Evolutionary conservation across 192 early-diverging fungal genomes (phyloP), one percentile per base, ranked within the genome.

Genomic region (Linderina pennispora): DNA sequence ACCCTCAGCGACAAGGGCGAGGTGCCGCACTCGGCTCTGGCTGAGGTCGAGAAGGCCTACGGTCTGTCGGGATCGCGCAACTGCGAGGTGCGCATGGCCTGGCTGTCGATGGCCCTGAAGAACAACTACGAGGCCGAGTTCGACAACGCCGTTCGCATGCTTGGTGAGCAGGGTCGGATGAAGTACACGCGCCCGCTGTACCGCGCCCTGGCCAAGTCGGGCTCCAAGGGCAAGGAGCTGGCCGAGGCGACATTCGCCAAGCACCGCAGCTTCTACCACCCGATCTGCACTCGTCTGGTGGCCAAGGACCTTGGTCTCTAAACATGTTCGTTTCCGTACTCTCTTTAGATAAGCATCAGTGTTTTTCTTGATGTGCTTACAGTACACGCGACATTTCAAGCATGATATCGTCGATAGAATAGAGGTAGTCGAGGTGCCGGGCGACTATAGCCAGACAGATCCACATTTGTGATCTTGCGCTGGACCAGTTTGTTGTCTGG

Each of bases 121-220:
- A 68, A 82, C 20, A 61, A 66, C 17, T 85, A 89, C 61, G 81
- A 84, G 48, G 68, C 75, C 23, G 77, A 91, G 26, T 91, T 86
- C 46, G 77, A 80, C 9, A 49, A 76, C 14, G 88, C 90, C 5
- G 82, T 77, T 13, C 58, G 45, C n/a, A 90, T 95, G 55, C 49
- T 92, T 0, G 74, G 73, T 13, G 69, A 78, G 34, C 84, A 89
- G 47, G 92, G 92, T 1, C 73, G 91, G 33, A 91, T 93, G 91
- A 91, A 91, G 70, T 90, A 78, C 62, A 77, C 82, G 6, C 55
- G 86, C 8, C 87, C 88, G 11, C 54, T 94, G n/a, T 89, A 84
- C 58, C 64, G 81, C 34, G 45, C 65, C n/a, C 48, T 86, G 16
- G 62, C 77, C 52, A 58, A 62, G 40, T 69, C 72, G 38, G 66